phyloP scores from a whole-genome alignment of 139 green algal species.

The Chlamydomonas asymmetrica region DNA sequence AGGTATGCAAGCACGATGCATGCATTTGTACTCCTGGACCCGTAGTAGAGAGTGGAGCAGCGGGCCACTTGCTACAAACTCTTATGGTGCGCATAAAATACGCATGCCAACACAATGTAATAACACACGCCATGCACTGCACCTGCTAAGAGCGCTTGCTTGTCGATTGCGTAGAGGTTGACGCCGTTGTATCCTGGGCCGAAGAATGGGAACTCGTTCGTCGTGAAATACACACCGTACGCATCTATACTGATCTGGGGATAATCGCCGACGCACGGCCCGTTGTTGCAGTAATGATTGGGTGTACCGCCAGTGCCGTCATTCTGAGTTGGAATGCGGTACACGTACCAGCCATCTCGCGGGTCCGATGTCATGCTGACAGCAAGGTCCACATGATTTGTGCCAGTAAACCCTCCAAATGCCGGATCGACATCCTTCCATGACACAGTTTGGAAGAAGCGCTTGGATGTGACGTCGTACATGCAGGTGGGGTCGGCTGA shows the following conservation, averaged over 20 bases:
- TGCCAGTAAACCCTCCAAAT: too few species aligned
- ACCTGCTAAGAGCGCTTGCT: not conserved
- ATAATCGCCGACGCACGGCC: not conserved
- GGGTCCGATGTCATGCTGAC: not conserved
- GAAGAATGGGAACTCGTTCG: not conserved
- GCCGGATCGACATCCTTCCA: too few species aligned
- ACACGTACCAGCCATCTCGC: not conserved
- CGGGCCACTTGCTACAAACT: too few species aligned
- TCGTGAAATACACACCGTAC: not conserved
- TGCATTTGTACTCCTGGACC: too few species aligned
- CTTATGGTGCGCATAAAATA: too few species aligned
- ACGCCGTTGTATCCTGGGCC: not conserved
- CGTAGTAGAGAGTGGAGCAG: too few species aligned
- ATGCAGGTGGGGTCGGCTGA: too few species aligned
- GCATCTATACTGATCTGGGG: not conserved
- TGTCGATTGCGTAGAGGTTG: not conserved
- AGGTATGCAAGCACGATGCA: too few species aligned
- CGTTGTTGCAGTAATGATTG: not conserved
- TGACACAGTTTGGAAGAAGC: too few species aligned
- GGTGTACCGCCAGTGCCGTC: not conserved
- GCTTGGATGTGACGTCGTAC: too few species aligned
- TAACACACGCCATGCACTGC: too few species aligned
- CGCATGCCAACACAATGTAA: too few species aligned
- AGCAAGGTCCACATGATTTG: not conserved
- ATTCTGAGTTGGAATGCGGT: not conserved